Base-by-base conservation (phyloP, 2,329 filamentous ascomycete species). In the Fusarium transvaalense region DNA sequence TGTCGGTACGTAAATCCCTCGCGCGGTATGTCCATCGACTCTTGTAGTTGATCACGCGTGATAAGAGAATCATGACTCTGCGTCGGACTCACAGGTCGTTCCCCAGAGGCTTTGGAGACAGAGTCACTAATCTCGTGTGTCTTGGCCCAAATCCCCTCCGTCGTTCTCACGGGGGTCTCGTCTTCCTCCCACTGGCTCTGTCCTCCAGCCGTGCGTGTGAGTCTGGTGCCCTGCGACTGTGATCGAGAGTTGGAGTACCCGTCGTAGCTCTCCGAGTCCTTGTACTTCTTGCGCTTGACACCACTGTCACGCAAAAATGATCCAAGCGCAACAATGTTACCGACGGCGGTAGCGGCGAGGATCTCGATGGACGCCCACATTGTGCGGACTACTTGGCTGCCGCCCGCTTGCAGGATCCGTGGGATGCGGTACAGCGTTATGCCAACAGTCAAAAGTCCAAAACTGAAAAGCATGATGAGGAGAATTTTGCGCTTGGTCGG, bases 281-380 rank as follows among this genome's bases (percentile, higher is more conserved):
- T 90, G 81, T 91, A 97, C 76, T 92, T 94, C 60, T 85, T 85
- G 79, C 94, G 96, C 83, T 97, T 97, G 42, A 92, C 84, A 31
- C 94, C 94, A 56, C 92, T 88, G 77, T 97, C 94, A 10, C 94
- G 87, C 15, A 97, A 88, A 76, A 97, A 97, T 0, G 93, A 96
- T 6, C 94, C 94, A 1, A 97, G 87, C 2, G 97, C 91, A 23
- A 97, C 85, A 3, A 91, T 89, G 77, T 97, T 97, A 14, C 94
- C 92, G 2, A 96, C 92, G 0, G 88, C 88, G 0, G 93, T 92
- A 3, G 94, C 93, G 21, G 93, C 93, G 1, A 97, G 85, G 13
- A 97, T 92, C 76, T 97, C 94, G 7, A 95, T 84, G 0, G 93
- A 97, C 1, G 94, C 94, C 74, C 94, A 86, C 15, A 97, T 87